Evolutionary conservation across 225 moss, liverwort and hornwort genomes (phyloP).

Genomic region (Bryoerythrophyllum caledonicum): DNA sequence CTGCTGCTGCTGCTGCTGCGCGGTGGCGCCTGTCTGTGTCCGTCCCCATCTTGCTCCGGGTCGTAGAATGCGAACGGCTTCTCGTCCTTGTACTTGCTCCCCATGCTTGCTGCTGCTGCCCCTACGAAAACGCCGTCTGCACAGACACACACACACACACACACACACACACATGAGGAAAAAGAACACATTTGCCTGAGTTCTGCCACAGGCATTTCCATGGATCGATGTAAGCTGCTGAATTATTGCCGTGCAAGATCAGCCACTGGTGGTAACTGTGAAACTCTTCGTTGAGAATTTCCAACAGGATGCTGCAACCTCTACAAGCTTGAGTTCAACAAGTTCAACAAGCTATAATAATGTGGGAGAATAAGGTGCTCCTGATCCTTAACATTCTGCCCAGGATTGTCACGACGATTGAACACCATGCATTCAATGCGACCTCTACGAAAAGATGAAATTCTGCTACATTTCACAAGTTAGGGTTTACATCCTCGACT

Average conservation of each 20-base stretch:
- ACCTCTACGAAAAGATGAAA: not conserved
- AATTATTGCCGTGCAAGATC: too few relatives aligned
- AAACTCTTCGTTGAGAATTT: too few relatives aligned
- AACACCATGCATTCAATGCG: not conserved
- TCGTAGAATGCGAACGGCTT: conserved; percentile 27
- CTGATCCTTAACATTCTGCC: too few relatives aligned
- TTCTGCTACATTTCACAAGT: not conserved
- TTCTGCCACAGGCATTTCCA: not conserved
- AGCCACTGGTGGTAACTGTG: too few relatives aligned
- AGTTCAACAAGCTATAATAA: too few relatives aligned
- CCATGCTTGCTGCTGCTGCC: conserved; percentile 17
- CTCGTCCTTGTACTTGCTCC: conserved; percentile 24
- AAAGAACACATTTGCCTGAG: too few relatives aligned
- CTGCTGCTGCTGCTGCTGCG: not conserved
- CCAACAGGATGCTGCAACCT: too few relatives aligned
- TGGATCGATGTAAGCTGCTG: not conserved
- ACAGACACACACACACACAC: not conserved
- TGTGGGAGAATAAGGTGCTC: too few relatives aligned
- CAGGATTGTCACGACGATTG: not conserved
- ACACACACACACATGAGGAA: not conserved
- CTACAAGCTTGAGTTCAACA: too few relatives aligned
- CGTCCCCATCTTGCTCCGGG: conserved; percentile 21
- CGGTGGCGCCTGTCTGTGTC: not conserved
- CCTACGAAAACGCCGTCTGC: not conserved
- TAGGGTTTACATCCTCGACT: not conserved